Base-by-base conservation (phyloP, 2,329 filamentous ascomycete genomes). In the Monosporascus sp. region DNA sequence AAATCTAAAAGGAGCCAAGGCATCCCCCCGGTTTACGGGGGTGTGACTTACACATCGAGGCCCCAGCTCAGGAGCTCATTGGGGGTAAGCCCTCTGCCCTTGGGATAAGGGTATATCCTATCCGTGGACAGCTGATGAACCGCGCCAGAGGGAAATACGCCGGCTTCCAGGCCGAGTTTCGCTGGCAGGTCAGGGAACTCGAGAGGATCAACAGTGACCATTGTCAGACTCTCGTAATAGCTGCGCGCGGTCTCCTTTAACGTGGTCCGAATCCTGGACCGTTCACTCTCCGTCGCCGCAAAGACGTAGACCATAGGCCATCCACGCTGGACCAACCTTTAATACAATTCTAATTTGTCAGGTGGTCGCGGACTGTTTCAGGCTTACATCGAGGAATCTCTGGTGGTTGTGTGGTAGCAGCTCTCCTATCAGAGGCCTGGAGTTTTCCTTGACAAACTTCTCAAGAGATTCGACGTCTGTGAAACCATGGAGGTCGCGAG, bases 221-320 rank as follows among this genome's bases (percentile, higher is more conserved):
- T 63, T 5, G 68, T 72, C 40, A 74, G 56, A 8, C 63, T 66
- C 48, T 68, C 62, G 58, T 70, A 67, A 55, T 73, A 66, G 24
- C 51, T 59, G 17, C 57, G 59, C 2, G 70, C 70, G n/a, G 72
- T 67, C 35, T 55, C 60, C 50, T 57, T 60, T 9, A 73, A 56
- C 7, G 57, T 54, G 20, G 55, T 50, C 8, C 69, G 65, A 11
- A 72, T 60, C 18, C 59, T 49, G 14, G 66, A 56, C 0, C 70
- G 65, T 35, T 67, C 62, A 6, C 51, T 26, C 35, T 66, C 62
- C 24, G 66, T 68, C 5, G 55, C 47, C 7, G 67, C 65, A 52
- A 73, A 71, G 48, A 73, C 55, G 56, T 72, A 73, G 44, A 73
- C 62, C 58, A 73, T 72, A 6, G 71, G 65, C 64, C 64, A 69